Evolutionary conservation across 805 yeast genomes (phyloP).

Genomic region (Metschnikowia chrysomelidarum): DNA sequence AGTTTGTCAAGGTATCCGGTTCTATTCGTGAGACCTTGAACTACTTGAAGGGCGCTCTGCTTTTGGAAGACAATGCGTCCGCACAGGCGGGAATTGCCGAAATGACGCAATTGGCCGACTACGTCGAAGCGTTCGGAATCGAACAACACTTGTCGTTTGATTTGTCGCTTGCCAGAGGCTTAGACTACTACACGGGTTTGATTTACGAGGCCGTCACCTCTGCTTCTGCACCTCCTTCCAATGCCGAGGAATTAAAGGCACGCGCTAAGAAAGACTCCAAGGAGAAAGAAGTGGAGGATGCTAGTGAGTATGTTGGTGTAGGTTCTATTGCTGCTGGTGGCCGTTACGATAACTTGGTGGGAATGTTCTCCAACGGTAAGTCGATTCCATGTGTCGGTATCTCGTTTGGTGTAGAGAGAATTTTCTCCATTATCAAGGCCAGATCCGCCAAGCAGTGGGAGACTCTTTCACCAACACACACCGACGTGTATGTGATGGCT

Average conservation of each 20-base stretch:
- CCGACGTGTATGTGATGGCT: conserved; percentile 96
- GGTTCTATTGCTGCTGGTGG: conserved; percentile 99
- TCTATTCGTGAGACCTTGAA: conserved; percentile 60
- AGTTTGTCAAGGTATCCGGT: conserved; percentile 81
- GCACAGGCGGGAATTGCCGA: conserved; percentile 83
- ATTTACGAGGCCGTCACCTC: conserved; percentile 95
- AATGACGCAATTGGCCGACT: conserved; percentile 70
- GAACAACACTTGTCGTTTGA: conserved; percentile 73
- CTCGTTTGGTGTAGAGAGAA: conserved; percentile 94
- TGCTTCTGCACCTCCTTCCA: conserved; percentile 92
- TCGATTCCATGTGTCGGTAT: conserved; percentile 97
- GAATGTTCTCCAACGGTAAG: conserved; percentile 92
- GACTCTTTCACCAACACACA: conserved; percentile 74
- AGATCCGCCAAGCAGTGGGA: conserved; percentile 59
- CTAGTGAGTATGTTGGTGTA: conserved; percentile 94
- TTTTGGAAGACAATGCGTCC: conserved; percentile 58
- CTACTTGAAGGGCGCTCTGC: conserved; percentile 54
- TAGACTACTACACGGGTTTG: conserved; percentile 96
- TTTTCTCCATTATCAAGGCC: conserved; percentile 84
- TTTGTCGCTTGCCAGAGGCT: conserved; percentile 93
- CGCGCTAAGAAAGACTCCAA: conserved; percentile 40
- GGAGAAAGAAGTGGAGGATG: conserved; percentile 71
- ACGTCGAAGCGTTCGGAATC: conserved; percentile 80
- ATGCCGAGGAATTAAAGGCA: conserved; percentile 65
- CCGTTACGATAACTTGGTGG: conserved; percentile 93